Base-by-base conservation (phyloP, 169 alveolate genomes). In the Cyclospora cayetanensis region DNA sequence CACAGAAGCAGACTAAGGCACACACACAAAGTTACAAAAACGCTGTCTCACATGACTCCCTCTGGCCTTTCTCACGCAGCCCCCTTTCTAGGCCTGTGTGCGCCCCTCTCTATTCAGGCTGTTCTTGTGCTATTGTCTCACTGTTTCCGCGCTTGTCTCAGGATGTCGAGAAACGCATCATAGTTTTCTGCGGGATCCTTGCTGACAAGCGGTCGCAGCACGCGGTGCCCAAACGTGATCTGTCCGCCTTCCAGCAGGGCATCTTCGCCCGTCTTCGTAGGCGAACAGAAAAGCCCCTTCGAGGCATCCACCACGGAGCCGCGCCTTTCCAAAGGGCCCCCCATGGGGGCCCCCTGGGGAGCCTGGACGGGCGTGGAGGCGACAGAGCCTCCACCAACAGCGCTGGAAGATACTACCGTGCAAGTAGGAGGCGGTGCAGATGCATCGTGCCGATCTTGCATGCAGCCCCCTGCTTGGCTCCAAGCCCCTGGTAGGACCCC, bases 91-190 rank as follows among this genome's bases (percentile, higher is more conserved):
- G n/a, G n/a, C n/a, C n/a, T n/a, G n/a, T n/a, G n/a, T n/a, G n/a
- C n/a, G n/a, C n/a, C n/a, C n/a, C n/a, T n/a, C n/a, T n/a, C n/a
- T n/a, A n/a, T n/a, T n/a, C n/a, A n/a, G n/a, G n/a, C n/a, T n/a
- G n/a, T n/a, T n/a, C n/a, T n/a, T n/a, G n/a, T n/a, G n/a, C n/a
- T n/a, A n/a, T n/a, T n/a, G n/a, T n/a, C 60, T 15, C 11, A 72
- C 87, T 53, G n/a, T 15, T 34, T 18, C 37, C 43, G 39, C 11
- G 87, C 68, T 39, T 18, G 41, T 18, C 42, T 46, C 27, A 77
- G 63, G 43, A 77, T 77, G 43, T 77, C 87, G 27, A 77, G 20
- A 41, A 77, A 53, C 50, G 87, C 87, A 41, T 77, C 87, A 53
- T 77, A 77, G 68, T 77, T 77, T 43, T 77, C 70, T 18, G 35